Base-by-base conservation (phyloP, 169 alveolate species). In the Eimeria zaria region DNA sequence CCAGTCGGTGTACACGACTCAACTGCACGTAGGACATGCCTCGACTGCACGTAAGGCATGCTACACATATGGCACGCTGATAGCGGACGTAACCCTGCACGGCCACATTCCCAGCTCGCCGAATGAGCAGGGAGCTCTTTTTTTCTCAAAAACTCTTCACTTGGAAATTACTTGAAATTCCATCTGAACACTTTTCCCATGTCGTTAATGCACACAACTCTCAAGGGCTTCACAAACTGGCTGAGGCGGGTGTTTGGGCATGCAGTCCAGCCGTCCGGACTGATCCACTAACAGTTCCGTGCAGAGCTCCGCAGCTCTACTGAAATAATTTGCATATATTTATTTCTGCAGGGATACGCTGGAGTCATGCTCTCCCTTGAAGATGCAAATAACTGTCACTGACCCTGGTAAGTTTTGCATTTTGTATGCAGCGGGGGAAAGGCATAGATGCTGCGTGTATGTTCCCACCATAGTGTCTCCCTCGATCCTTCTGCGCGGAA, bases 311-410 rank as follows among this genome's bases (percentile, higher is more conserved):
- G 36, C 46, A 20, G 36, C 33, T 12, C 36, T 51, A 33, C 33
- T 24, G 46, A 55, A 22, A 53, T 22, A 83, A n/a, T 1, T 51
- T 83, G 53, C 55, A 18, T 33, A 36, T 87, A 2, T 39, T 24
- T 36, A 27, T 62, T 60, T 62, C n/a, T 87, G 67, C 36, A 62
- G 55, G n/a, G 71, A 53, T 58, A 33, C 58, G 22, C 67, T 36
- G 73, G n/a, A 27, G 62, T 36, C 64, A 58, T 62, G 51, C 22
- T 36, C 58, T 60, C 60, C 93, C 24, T 36, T 64, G 83, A 87
- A 58, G 81, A 87, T 87, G 93, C 93, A 87, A 64, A 62, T 87
- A 69, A 87, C 93, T n/a, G 93, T 87, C 60, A 87, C 93, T 24
- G 93, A 87, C 93, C 81, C 93, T 39, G 93, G 93, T 87, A 87